A percentile compares a stretch with the other conserved stretches of the same genome.
phyloP scores from a whole-genome alignment of 2,329 filamentous ascomycete species.

The Fusarium sp. region DNA sequence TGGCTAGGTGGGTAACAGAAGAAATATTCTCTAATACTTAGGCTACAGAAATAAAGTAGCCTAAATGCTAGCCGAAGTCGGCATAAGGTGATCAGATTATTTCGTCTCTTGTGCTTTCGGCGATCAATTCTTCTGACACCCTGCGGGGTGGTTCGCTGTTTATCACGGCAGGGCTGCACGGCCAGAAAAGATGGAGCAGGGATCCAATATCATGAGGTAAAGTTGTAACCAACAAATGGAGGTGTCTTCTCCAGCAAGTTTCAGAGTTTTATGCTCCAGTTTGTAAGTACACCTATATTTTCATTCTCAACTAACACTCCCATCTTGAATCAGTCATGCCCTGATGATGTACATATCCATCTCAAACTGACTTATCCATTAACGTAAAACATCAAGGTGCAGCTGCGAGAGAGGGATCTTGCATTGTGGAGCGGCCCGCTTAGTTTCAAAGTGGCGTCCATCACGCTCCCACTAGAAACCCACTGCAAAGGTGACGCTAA shows the following conservation, averaged over 20 bases:
- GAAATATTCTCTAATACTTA: too few species aligned
- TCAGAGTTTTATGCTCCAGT: constrained; percentile 3
- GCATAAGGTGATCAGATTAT: too few species aligned
- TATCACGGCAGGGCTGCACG: background rate
- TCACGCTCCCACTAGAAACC: constrained; percentile 17
- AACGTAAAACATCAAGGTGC: constrained; percentile 24
- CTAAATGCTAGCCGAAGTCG: too few species aligned
- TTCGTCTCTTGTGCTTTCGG: too few species aligned
- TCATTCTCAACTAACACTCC: background rate
- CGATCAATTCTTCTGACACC: too few species aligned
- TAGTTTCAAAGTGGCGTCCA: constrained; percentile 27
- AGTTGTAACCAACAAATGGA: background rate
- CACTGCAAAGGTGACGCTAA: constrained; percentile 27
- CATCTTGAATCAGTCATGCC: background rate
- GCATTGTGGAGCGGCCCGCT: constrained; percentile 39
- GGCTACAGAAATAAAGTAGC: too few species aligned
- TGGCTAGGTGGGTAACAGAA: too few species aligned
- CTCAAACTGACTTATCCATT: background rate
- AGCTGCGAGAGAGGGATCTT: constrained; percentile 26
- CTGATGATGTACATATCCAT: background rate
- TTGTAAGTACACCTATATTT: background rate
- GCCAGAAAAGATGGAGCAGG: constrained; percentile 1
- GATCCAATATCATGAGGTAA: constrained; percentile 1
- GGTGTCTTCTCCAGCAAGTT: background rate
- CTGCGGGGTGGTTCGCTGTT: constrained; percentile 8